Percentiles rank a stretch among this genome's conserved stretches.
Evolutionary conservation across 306 rosid species (phyloP).

Genomic region (Cicer arietinum): DNA sequence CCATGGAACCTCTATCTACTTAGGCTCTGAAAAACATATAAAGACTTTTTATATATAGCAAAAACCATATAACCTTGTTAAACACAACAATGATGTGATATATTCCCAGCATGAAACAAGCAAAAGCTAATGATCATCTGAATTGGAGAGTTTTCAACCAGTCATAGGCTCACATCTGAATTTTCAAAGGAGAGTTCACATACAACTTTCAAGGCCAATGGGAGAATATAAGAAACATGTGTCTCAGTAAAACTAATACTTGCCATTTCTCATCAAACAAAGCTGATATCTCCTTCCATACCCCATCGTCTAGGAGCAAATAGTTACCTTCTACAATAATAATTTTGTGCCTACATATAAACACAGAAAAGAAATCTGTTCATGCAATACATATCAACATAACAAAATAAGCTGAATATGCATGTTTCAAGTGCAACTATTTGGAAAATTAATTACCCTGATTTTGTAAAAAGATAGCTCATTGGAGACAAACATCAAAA

Average conservation of each 20-base stretch:
- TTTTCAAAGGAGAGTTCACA: conserved; percentile 12
- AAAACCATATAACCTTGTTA: conserved; percentile 18
- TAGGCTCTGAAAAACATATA: conserved; percentile 18
- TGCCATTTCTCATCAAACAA: conserved; percentile 85
- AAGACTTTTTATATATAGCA: neutral
- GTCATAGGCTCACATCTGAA: neutral
- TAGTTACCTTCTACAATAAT: conserved; percentile 89
- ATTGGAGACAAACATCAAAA: conserved; percentile 15
- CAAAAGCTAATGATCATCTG: conserved; percentile 14
- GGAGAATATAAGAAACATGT: conserved; percentile 3
- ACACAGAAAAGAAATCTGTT: conserved; percentile 19
- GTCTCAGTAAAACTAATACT: conserved; percentile 40
- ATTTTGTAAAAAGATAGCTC: conserved; percentile 17
- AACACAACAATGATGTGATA: conserved; percentile 16
- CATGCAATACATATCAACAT: neutral
- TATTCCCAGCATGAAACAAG: conserved; percentile 4
- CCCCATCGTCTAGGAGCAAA: conserved; percentile 70
- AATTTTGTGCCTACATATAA: conserved; percentile 70
- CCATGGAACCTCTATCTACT: conserved; percentile 4
- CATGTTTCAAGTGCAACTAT: conserved; percentile 33
- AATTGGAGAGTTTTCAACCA: conserved; percentile 34
- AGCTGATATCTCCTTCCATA: conserved; percentile 82
- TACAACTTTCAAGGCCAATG: conserved; percentile 32
- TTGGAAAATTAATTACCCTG: conserved; percentile 36
- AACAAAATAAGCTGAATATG: conserved; percentile 25